Evolutionary conservation across 208 protist genomes (phyloP).

Genomic region (Crithidia thermophila): DNA sequence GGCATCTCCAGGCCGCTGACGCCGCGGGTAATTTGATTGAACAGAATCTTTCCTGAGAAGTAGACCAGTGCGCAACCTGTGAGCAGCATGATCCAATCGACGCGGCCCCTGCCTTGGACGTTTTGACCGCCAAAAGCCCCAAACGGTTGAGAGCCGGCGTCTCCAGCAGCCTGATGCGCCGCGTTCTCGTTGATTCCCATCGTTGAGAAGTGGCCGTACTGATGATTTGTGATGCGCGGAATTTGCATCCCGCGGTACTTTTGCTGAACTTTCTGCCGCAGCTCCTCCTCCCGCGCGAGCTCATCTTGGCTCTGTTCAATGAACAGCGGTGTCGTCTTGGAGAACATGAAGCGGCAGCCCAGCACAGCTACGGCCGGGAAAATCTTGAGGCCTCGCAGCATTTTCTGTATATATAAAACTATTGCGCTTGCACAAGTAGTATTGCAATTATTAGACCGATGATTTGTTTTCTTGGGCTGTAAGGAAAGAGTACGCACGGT

Average conservation of each 20-base stretch:
- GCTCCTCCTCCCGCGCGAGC: slow-evolving; percentile 46
- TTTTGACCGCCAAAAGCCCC: background rate
- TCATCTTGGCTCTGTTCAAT: slow-evolving; percentile 33
- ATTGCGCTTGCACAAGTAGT: background rate
- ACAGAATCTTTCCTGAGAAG: slow-evolving; percentile 60
- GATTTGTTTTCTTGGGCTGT: no score
- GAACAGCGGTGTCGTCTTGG: slow-evolving; percentile 16
- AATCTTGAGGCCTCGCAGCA: slow-evolving; percentile 8
- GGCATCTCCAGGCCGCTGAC: slow-evolving; percentile 53
- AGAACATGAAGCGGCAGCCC: slow-evolving; percentile 7
- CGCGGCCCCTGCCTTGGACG: slow-evolving; percentile 19
- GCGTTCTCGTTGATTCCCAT: slow-evolving; percentile 35
- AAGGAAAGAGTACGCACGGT: background rate
- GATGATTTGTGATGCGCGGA: slow-evolving; percentile 38
- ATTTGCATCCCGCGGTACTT: slow-evolving; percentile 58
- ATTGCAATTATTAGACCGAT: background rate
- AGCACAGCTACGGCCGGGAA: background rate
- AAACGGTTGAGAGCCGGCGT: slow-evolving; percentile 10
- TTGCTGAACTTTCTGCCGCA: slow-evolving; percentile 52
- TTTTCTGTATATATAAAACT: background rate
- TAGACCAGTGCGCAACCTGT: slow-evolving; percentile 58
- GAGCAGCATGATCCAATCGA: slow-evolving; percentile 73
- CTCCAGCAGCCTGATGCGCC: slow-evolving; percentile 26
- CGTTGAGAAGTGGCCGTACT: slow-evolving; percentile 71
- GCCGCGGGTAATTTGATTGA: slow-evolving; percentile 41